Percentiles rank a stretch among this genome's conserved stretches.
These are phyloP conservation scores for Leccinum insolens DNA, from an alignment of 1,284 basidiomycete genomes.

Conservation along the genomic window DNA sequence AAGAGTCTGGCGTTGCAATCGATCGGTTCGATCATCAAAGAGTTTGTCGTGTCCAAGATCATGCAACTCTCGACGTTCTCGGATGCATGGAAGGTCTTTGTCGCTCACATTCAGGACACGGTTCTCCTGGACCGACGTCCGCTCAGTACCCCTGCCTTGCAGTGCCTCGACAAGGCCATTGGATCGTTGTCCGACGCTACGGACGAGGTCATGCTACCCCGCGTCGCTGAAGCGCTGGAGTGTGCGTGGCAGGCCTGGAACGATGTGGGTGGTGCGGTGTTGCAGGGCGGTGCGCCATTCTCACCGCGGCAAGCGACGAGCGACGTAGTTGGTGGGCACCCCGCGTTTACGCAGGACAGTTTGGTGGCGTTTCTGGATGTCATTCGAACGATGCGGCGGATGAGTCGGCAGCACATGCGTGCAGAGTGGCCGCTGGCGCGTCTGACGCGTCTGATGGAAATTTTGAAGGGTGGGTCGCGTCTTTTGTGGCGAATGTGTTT, in stretches of 20 bases:
- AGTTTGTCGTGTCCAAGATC: slow-evolving; percentile 77
- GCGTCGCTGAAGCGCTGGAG: slow-evolving; percentile 56
- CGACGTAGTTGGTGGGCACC: slow-evolving; percentile 29
- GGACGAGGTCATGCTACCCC: slow-evolving; percentile 43
- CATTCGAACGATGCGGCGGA: slow-evolving; percentile 59
- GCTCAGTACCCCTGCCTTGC: slow-evolving; percentile 79
- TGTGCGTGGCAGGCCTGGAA: slow-evolving; percentile 75
- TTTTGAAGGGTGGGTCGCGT: slow-evolving; percentile 66
- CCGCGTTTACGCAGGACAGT: slow-evolving; percentile 85
- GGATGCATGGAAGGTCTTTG: slow-evolving; percentile 73
- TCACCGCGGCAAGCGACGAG: slow-evolving; percentile 18
- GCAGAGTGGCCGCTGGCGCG: slow-evolving; percentile 68
- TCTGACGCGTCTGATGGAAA: slow-evolving; percentile 69
- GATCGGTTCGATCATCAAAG: slow-evolving; percentile 81
- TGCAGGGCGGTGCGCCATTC: slow-evolving; percentile 30
- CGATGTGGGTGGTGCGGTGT: slow-evolving; percentile 61
- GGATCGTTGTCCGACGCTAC: slow-evolving; percentile 48
- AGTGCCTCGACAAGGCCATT: slow-evolving; percentile 80
- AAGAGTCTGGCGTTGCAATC: slow-evolving; percentile 86
- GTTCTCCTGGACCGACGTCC: slow-evolving; percentile 69
- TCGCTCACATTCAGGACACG: slow-evolving; percentile 67
- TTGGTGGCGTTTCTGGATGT: slow-evolving; percentile 81
- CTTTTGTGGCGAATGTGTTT: neutral
- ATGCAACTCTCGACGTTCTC: slow-evolving; percentile 71
- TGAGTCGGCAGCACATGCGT: slow-evolving; percentile 49